Conservation (phyloP, 2,329 filamentous ascomycete species). For the Colletotrichum melonis region DNA sequence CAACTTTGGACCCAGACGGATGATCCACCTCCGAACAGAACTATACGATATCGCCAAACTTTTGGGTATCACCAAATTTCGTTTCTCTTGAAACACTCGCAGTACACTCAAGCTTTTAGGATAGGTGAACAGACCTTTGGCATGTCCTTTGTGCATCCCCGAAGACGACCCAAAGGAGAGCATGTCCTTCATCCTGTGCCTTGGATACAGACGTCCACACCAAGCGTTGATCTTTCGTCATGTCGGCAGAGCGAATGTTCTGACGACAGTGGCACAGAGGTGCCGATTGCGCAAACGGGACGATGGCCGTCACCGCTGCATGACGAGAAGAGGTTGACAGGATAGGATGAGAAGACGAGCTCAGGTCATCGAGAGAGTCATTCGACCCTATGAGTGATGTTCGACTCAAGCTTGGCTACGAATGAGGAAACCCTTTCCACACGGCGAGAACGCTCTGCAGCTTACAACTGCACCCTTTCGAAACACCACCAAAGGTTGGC, state of each 20-base stretch:
- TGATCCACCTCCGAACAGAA: slow-evolving; percentile 1
- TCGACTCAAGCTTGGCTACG: background rate
- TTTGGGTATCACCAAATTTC: background rate
- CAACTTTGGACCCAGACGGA: slow-evolving; percentile 10
- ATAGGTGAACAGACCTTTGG: background rate
- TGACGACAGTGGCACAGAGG: slow-evolving; percentile 1
- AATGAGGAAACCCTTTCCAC: too few relatives aligned
- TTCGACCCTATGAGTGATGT: background rate
- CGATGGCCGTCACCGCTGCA: slow-evolving; percentile 13
- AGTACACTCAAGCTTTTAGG: background rate
- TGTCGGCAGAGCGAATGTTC: slow-evolving; percentile 7
- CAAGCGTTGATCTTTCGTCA: background rate
- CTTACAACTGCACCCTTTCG: background rate
- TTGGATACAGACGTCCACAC: background rate
- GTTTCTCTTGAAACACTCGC: slow-evolving; percentile 3
- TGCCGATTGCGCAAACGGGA: slow-evolving; percentile 2
- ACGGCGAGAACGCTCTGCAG: too few relatives aligned
- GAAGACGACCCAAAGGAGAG: background rate
- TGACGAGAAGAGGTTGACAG: background rate
- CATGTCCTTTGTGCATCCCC: background rate
- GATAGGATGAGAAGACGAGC: slow-evolving; percentile 9
- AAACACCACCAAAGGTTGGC: slow-evolving; percentile 15
- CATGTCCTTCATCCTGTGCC: background rate
- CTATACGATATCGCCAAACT: slow-evolving; percentile 7
- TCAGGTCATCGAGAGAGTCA: background rate